A percentile compares a stretch with the other conserved stretches of the same genome.
These are phyloP conservation scores for Torrubiellomyces zombiae DNA, from an alignment of 2,329 filamentous ascomycete genomes.

Conservation along the genomic window DNA sequence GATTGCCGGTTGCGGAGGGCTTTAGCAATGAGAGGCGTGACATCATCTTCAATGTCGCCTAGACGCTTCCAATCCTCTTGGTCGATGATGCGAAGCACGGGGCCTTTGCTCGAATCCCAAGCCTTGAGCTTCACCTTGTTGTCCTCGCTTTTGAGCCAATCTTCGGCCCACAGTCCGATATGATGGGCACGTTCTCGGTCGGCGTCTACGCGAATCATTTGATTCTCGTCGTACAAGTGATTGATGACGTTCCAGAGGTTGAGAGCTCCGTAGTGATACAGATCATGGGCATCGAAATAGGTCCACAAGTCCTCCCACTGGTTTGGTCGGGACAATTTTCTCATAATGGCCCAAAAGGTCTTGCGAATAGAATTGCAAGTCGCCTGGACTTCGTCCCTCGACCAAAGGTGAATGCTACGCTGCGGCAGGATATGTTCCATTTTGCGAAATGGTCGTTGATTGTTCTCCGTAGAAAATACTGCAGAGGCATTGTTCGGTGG, in stretches of 20 bases:
- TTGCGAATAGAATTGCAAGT: slow-evolving; percentile 22
- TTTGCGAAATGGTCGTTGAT: slow-evolving; percentile 12
- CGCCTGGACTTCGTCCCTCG: slow-evolving; percentile 19
- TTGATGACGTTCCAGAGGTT: slow-evolving; percentile 32
- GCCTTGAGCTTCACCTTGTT: slow-evolving; percentile 16
- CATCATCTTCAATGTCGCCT: slow-evolving; percentile 13
- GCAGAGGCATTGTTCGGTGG: slow-evolving; percentile 14
- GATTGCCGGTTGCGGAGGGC: slow-evolving; percentile 17
- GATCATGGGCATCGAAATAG: slow-evolving; percentile 30
- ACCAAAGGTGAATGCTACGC: slow-evolving; percentile 20
- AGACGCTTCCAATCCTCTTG: slow-evolving; percentile 12
- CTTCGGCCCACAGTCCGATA: slow-evolving; percentile 19
- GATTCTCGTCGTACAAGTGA: slow-evolving; percentile 23
- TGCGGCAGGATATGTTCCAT: slow-evolving; percentile 12
- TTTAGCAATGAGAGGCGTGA: slow-evolving; percentile 13
- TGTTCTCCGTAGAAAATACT: slow-evolving; percentile 22
- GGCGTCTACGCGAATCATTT: slow-evolving; percentile 13
- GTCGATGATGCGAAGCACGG: slow-evolving; percentile 13
- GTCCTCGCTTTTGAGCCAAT: slow-evolving; percentile 14
- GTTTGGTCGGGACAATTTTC: slow-evolving; percentile 12
- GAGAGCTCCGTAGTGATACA: slow-evolving; percentile 28
- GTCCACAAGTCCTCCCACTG: slow-evolving; percentile 25
- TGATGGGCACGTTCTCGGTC: slow-evolving; percentile 10
- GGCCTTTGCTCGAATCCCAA: slow-evolving; percentile 12
- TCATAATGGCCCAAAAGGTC: slow-evolving; percentile 18